Evolutionary conservation across 2,329 filamentous ascomycete species (phyloP).

Genomic region (Talaromyces sp.): DNA sequence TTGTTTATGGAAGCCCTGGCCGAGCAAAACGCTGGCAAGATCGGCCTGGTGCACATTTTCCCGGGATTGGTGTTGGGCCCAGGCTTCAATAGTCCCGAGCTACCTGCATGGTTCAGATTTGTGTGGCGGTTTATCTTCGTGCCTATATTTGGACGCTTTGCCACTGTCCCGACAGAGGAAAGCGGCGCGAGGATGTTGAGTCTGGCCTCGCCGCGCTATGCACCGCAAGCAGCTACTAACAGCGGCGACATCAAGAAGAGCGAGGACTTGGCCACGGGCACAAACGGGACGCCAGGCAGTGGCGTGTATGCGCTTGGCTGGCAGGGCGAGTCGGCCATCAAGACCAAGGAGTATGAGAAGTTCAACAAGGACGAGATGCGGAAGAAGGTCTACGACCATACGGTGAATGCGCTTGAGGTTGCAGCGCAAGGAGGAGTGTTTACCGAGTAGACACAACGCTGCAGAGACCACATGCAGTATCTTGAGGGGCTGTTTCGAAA

Average conservation of each 20-base stretch:
- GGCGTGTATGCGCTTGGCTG: conserved; percentile 8
- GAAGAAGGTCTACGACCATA: conserved; percentile 7
- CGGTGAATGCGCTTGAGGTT: conserved; percentile 7
- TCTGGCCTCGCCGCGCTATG: conserved; percentile 7
- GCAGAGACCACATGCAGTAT: background rate
- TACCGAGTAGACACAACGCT: background rate
- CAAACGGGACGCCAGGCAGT: conserved; percentile 2
- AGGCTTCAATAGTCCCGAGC: background rate
- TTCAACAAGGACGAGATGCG: conserved; percentile 9
- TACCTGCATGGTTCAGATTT: conserved; percentile 7
- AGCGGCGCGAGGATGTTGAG: conserved; percentile 9
- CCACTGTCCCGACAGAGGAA: conserved; percentile 2
- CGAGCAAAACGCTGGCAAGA: conserved; percentile 3
- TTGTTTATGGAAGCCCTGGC: conserved; percentile 9
- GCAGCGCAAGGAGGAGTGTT: background rate
- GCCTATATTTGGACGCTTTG: background rate
- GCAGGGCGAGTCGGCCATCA: conserved; percentile 3
- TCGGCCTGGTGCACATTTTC: conserved; percentile 5
- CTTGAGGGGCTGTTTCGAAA: background rate
- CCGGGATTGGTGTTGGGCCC: conserved; percentile 6
- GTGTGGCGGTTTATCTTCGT: conserved; percentile 1
- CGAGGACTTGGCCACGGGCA: background rate
- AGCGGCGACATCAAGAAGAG: background rate
- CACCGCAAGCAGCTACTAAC: background rate
- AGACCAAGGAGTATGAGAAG: background rate